Percentiles rank a stretch among this genome's conserved stretches.
Conservation (phyloP, 495 filamentous ascomycete genomes). For the Penicillium cosmopolitanum region DNA sequence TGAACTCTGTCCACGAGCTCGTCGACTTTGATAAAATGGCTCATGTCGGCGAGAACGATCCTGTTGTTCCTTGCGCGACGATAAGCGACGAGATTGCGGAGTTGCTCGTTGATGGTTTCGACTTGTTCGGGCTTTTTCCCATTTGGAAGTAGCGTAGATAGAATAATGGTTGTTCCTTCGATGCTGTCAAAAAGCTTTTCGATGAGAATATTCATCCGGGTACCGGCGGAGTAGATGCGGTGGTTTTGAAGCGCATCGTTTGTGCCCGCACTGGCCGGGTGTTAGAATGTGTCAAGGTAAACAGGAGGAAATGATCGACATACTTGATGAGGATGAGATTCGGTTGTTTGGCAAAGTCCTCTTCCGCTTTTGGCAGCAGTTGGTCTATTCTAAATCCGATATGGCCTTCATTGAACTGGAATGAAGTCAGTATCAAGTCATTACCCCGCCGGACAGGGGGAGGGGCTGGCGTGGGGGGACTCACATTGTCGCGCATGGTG, state of each 20-base stretch:
- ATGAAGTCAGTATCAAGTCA: background rate
- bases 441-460: background rate
- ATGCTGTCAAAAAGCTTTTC: slow-evolving; percentile 40
- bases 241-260: slow-evolving; percentile 49
- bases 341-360: slow-evolving; percentile 39
- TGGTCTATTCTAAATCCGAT: slow-evolving; percentile 51
- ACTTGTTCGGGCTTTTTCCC: slow-evolving; percentile 20
- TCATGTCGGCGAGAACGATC: slow-evolving; percentile 56
- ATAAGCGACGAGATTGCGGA: slow-evolving; percentile 30
- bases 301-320: background rate
- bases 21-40: slow-evolving; percentile 28
- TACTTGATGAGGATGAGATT: slow-evolving; percentile 54
- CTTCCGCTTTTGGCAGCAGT: slow-evolving; percentile 38
- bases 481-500: slow-evolving; percentile 51
- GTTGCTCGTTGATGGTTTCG: slow-evolving; percentile 43
- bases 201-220: slow-evolving; percentile 38
- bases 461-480: background rate
- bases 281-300: slow-evolving; percentile 4
- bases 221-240: slow-evolving; percentile 31
- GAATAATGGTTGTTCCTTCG: slow-evolving; percentile 48
- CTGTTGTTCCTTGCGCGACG: slow-evolving; percentile 34
- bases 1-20: slow-evolving; percentile 54
- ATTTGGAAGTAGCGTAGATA: slow-evolving; percentile 54
- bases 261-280: slow-evolving; percentile 42
- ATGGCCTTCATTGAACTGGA: slow-evolving; percentile 52